Evolutionary conservation across 2,329 filamentous ascomycete genomes (phyloP).

Genomic region (Cryphonectria carpinicola): DNA sequence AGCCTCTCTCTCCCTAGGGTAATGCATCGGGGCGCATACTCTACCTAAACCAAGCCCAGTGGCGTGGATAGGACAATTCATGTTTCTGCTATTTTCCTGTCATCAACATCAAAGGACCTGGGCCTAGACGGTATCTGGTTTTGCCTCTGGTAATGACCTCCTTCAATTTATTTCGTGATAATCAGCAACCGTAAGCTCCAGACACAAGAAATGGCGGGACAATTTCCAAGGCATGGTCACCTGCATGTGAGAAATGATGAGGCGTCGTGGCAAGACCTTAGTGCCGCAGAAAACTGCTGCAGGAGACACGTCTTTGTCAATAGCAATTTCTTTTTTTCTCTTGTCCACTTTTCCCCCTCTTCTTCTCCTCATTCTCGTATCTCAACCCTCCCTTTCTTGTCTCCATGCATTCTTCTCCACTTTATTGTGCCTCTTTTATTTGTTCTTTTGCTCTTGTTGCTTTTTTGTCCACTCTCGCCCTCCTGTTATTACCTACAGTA

Average conservation of each 20-base stretch:
- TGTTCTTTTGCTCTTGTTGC: background rate
- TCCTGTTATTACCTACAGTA: background rate
- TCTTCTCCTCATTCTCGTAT: background rate
- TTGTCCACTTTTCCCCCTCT: background rate
- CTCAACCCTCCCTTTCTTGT: background rate
- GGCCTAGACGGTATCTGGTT: background rate
- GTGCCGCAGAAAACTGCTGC: background rate
- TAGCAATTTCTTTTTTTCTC: background rate
- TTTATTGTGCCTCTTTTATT: background rate
- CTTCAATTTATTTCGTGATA: background rate
- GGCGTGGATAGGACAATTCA: background rate
- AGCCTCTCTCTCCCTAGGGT: background rate
- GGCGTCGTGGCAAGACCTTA: background rate
- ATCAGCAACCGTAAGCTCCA: no score
- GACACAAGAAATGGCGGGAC: background rate
- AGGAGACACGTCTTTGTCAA: background rate
- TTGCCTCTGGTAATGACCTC: background rate
- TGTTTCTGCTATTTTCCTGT: background rate
- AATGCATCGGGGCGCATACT: conserved; percentile 7
- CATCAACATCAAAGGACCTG: no score
- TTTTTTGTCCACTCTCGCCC: no score
- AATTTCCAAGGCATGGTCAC: background rate
- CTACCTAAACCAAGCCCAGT: background rate
- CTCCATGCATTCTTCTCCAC: background rate
- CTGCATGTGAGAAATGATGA: background rate